These are phyloP conservation scores for Coemansia sp. DNA, from an alignment of 192 early-diverging fungal species.

Conservation along the genomic window DNA sequence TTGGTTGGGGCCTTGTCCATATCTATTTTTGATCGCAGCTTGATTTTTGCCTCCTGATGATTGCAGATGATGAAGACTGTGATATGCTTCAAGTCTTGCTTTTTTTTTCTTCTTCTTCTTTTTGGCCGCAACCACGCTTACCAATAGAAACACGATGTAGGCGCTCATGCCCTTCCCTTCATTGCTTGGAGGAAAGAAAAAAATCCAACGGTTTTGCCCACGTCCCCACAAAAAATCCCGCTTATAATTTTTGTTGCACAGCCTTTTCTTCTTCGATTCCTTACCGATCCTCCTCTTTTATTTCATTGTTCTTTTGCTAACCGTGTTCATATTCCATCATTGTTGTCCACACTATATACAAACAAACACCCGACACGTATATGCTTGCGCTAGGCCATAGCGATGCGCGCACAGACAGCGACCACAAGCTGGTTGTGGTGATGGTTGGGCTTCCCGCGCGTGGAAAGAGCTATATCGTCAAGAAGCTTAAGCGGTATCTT, in stretches of 20 bases:
- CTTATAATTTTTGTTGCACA: no score
- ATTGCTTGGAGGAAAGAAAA: no score
- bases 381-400: slow-evolving; percentile 50
- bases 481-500: slow-evolving; percentile 90
- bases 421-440: slow-evolving; percentile 88
- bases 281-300: no score
- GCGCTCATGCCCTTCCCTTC: no score
- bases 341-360: background rate
- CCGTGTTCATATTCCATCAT: background rate
- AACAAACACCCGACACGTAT: background rate
- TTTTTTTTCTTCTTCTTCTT: no score
- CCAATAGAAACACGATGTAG: background rate
- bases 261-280: no score
- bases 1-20: background rate
- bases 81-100: background rate
- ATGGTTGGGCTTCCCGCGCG: slow-evolving; percentile 97
- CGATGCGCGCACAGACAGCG: slow-evolving; percentile 64
- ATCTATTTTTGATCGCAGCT: no score
- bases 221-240: no score
- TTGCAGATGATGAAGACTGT: background rate
- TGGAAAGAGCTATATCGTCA: slow-evolving; percentile 95
- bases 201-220: no score
- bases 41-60: no score
- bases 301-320: no score
- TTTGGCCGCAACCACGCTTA: background rate